These are phyloP conservation scores for Mycothermus thermophilus DNA, from an alignment of 495 filamentous ascomycete species.

Conservation along the genomic window DNA sequence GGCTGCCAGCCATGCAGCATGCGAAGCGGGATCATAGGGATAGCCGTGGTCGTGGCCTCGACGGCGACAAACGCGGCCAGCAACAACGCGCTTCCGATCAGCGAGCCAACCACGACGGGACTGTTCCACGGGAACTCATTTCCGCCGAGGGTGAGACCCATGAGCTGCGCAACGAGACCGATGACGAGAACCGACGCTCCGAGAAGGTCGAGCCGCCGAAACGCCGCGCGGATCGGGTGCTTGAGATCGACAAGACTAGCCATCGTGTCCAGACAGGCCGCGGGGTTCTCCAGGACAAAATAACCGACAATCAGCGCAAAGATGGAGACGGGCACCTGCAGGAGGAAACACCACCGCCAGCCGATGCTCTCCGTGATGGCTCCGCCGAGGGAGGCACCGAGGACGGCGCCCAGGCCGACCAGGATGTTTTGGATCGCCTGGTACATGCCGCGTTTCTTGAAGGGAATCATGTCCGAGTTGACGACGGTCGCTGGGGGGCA, in stretches of 20 bases:
- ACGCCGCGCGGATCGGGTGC: slow-evolving; percentile 24
- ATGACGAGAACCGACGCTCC: slow-evolving; percentile 41
- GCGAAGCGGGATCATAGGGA: slow-evolving; percentile 47
- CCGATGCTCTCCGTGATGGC: slow-evolving; percentile 34
- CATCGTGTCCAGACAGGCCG: too few species aligned
- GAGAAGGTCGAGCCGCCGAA: slow-evolving; percentile 42
- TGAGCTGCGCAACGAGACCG: slow-evolving; percentile 41
- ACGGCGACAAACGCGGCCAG: slow-evolving; percentile 38
- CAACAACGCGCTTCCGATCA: slow-evolving; percentile 38
- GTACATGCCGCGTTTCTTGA: slow-evolving; percentile 47
- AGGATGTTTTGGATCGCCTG: slow-evolving; percentile 50
- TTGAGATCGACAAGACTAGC: slow-evolving; percentile 6
- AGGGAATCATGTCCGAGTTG: slow-evolving; percentile 53
- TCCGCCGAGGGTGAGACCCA: slow-evolving; percentile 46
- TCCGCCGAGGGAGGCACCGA: slow-evolving; percentile 38
- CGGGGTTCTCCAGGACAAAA: slow-evolving; percentile 35
- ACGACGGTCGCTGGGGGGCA: slow-evolving; percentile 45
- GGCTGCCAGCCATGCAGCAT: slow-evolving; percentile 43
- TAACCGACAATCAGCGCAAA: slow-evolving; percentile 42
- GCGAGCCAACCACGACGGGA: slow-evolving; percentile 34
- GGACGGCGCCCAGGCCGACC: slow-evolving; percentile 40
- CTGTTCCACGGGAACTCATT: slow-evolving; percentile 48
- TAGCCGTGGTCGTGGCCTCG: slow-evolving; percentile 44
- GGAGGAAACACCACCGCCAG: slow-evolving; percentile 38
- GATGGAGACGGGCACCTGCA: slow-evolving; percentile 40